phyloP scores from a whole-genome alignment of 2,329 filamentous ascomycete species.

The Trichoderma simmonsii region DNA sequence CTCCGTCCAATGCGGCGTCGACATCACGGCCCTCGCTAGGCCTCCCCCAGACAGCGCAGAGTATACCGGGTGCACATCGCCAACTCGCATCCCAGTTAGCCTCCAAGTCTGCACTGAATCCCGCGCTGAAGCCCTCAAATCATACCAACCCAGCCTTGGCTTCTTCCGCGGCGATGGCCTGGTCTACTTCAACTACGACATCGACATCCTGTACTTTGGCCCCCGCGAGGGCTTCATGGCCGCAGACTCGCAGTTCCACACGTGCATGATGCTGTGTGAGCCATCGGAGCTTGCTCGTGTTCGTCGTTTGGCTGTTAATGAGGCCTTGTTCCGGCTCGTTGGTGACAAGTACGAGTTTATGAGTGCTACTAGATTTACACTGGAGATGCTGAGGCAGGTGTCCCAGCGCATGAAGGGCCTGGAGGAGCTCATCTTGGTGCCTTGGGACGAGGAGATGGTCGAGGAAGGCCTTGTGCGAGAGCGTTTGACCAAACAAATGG shows the following conservation, averaged over 20 bases:
- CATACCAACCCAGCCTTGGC: slow-evolving; percentile 41
- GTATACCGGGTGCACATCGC: slow-evolving; percentile 39
- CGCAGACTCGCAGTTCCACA: slow-evolving; percentile 44
- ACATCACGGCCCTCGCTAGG: slow-evolving; percentile 23
- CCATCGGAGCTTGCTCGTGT: slow-evolving; percentile 41
- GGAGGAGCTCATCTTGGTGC: slow-evolving; percentile 44
- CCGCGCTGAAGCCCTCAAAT: slow-evolving; percentile 41
- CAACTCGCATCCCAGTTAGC: slow-evolving; percentile 41
- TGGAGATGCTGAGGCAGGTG: slow-evolving; percentile 40
- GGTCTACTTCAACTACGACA: slow-evolving; percentile 40
- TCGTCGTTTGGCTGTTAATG: slow-evolving; percentile 44
- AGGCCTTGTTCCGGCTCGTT: slow-evolving; percentile 41
- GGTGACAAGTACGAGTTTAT: slow-evolving; percentile 36
- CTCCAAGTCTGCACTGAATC: slow-evolving; percentile 48
- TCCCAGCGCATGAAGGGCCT: slow-evolving; percentile 38
- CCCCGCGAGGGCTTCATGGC: slow-evolving; percentile 44
- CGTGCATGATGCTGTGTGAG: slow-evolving; percentile 42
- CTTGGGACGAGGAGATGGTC: slow-evolving; percentile 36
- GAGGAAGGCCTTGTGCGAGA: slow-evolving; percentile 31
- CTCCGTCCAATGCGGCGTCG: slow-evolving; percentile 39
- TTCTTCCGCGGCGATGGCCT: slow-evolving; percentile 40
- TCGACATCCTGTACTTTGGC: slow-evolving; percentile 49
- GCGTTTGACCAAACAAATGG: slow-evolving; percentile 38
- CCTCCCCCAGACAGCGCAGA: background rate
- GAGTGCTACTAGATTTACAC: slow-evolving; percentile 39